Conservation (phyloP, 2,329 filamentous ascomycete species). For the Kalmusia sp. region DNA sequence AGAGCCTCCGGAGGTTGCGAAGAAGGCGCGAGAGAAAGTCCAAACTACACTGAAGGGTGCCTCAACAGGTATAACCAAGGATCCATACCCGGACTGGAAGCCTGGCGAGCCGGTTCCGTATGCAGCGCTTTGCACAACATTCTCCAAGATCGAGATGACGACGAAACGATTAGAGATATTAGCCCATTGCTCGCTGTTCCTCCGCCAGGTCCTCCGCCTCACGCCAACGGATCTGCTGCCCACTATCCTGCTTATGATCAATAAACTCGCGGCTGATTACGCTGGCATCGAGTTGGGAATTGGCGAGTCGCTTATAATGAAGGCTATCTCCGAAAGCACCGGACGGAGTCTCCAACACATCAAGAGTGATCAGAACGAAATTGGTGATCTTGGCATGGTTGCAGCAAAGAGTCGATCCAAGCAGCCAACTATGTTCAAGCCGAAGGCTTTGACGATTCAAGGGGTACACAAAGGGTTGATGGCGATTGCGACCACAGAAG, state of each 20-base stretch:
- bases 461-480: slow-evolving; percentile 89
- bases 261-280: slow-evolving; percentile 96
- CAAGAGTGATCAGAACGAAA: slow-evolving; percentile 94
- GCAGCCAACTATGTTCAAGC: slow-evolving; percentile 98
- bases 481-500: slow-evolving; percentile 84
- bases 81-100: slow-evolving; percentile 96
- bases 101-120: slow-evolving; percentile 89
- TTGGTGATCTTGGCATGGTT: slow-evolving; percentile 92
- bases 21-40: slow-evolving; percentile 80
- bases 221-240: slow-evolving; percentile 87
- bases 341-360: slow-evolving; percentile 87
- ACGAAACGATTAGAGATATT: slow-evolving; percentile 88
- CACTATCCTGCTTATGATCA: slow-evolving; percentile 94
- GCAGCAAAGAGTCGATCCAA: slow-evolving; percentile 95
- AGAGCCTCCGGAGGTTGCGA: slow-evolving; percentile 73
- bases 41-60: slow-evolving; percentile 74
- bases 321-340: slow-evolving; percentile 93
- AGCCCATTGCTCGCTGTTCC: slow-evolving; percentile 86
- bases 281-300: slow-evolving; percentile 97
- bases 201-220: slow-evolving; percentile 91
- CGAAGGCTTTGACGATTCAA: slow-evolving; percentile 84
- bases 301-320: slow-evolving; percentile 98
- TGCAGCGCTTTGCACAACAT: slow-evolving; percentile 90
- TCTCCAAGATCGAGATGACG: slow-evolving; percentile 93
- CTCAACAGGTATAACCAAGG: slow-evolving; percentile 60